Conservation (phyloP, 208 protist species). For the Leishmania martiniquensis region DNA sequence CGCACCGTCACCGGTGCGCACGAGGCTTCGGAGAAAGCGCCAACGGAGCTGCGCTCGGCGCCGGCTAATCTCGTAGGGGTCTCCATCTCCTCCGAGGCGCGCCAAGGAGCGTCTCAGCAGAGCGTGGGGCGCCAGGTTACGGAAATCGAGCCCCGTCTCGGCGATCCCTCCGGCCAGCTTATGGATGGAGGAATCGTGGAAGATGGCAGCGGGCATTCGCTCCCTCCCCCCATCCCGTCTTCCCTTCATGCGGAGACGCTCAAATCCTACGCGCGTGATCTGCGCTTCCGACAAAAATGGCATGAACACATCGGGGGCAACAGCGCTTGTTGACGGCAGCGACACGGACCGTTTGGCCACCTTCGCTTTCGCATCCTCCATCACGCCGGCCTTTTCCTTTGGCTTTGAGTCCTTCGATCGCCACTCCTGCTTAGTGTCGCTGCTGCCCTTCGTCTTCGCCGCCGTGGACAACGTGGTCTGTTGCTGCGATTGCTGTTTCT, state of each 20-base stretch:
- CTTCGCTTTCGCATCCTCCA: neutral
- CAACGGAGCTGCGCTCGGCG: conserved; percentile 66
- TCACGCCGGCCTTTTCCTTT: neutral
- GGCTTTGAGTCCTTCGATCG: neutral
- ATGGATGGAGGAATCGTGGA: neutral
- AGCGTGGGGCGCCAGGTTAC: conserved; percentile 45
- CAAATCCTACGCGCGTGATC: conserved; percentile 25
- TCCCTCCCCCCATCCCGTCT: conserved; percentile 39
- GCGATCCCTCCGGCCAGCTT: neutral
- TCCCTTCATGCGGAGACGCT: conserved; percentile 53
- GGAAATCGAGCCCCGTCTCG: neutral
- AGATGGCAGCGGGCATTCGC: conserved; percentile 18
- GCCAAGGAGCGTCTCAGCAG: conserved; percentile 57
- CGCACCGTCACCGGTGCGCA: conserved; percentile 77
- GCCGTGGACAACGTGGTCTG: neutral
- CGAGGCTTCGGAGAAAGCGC: conserved; percentile 78
- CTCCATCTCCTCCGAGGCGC: conserved; percentile 36
- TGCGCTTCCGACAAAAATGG: neutral
- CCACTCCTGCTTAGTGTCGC: neutral
- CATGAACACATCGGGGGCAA: neutral
- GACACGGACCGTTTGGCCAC: neutral
- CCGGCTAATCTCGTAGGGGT: conserved; percentile 23
- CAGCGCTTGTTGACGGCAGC: neutral
- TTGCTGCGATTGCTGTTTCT: neutral
- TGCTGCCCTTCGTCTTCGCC: conserved; percentile 1